phyloP scores from a whole-genome alignment of 345 rosid species.

The Lepidium aucheri region DNA sequence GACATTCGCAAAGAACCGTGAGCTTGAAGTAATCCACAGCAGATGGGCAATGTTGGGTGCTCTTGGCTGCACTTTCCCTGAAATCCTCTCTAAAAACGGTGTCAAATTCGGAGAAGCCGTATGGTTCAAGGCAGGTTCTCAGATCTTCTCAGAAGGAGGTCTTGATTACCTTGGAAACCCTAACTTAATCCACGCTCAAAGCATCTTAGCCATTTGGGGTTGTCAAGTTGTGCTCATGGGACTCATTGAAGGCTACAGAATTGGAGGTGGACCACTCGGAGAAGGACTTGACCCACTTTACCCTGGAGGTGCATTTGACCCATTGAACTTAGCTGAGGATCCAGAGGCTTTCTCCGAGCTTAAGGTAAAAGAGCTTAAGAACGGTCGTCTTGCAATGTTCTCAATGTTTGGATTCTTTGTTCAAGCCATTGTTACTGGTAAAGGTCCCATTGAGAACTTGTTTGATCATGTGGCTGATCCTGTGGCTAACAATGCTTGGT shows the following conservation, averaged over 20 bases:
- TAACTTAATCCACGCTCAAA: constrained; percentile 89
- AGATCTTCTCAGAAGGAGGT: constrained; percentile 91
- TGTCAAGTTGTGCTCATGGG: constrained; percentile 94
- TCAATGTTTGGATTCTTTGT: constrained; percentile 95
- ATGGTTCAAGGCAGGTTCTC: constrained; percentile 96
- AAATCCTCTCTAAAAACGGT: constrained; percentile 73
- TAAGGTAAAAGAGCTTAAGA: constrained; percentile 96
- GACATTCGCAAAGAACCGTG: constrained; percentile 96
- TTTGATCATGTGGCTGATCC: constrained; percentile 88
- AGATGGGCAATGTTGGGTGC: constrained; percentile 99
- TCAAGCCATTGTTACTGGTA: constrained; percentile 93
- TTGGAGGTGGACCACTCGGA: constrained; percentile 95
- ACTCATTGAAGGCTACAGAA: constrained; percentile 83
- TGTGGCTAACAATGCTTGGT: constrained; percentile 91
- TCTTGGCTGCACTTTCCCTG: constrained; percentile 86
- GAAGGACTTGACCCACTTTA: constrained; percentile 94
- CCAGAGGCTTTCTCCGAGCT: constrained; percentile 91
- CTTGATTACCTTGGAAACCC: constrained; percentile 97
- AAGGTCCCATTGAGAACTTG: constrained; percentile 92
- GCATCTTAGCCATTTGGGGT: constrained; percentile 96
- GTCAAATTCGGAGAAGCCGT: constrained; percentile 89
- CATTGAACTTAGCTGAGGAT: constrained; percentile 84
- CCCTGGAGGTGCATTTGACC: constrained; percentile 96
- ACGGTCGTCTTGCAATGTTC: constrained; percentile 88
- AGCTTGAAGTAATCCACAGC: constrained; percentile 91